Conservation (phyloP, 371 early-diverging fungal genomes). For the Mucor piriformis region DNA sequence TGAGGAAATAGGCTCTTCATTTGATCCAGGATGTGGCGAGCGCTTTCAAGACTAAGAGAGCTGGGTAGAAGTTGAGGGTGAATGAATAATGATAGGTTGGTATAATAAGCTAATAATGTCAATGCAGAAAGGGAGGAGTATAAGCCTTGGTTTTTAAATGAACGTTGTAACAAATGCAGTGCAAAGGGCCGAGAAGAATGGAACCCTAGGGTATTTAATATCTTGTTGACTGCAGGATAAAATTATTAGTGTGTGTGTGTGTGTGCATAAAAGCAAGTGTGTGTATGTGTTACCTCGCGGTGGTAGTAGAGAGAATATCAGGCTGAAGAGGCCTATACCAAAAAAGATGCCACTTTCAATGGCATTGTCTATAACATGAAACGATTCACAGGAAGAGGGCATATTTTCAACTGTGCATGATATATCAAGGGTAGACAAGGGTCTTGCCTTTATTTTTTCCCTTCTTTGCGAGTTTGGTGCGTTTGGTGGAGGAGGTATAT, state of each 20-base stretch:
- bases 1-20: constrained; percentile 43
- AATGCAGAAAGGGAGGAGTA: constrained; percentile 47
- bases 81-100: constrained; percentile 50
- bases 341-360: constrained; percentile 52
- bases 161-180: constrained; percentile 40
- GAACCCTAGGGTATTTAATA: constrained; percentile 51
- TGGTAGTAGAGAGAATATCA: constrained; percentile 51
- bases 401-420: background rate
- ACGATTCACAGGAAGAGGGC: background rate
- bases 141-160: constrained; percentile 38
- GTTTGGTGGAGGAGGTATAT: too few relatives aligned
- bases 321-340: constrained; percentile 48
- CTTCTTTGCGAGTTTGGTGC: background rate
- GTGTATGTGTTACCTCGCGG: constrained; percentile 40
- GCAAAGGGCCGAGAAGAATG: constrained; percentile 56
- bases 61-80: constrained; percentile 46
- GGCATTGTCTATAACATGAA: constrained; percentile 21
- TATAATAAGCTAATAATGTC: constrained; percentile 47
- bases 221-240: constrained; percentile 40
- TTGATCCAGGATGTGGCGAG: constrained; percentile 37
- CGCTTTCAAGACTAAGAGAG: constrained; percentile 38
- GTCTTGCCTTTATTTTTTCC: background rate
- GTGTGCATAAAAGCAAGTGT: background rate
- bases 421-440: constrained; percentile 7
- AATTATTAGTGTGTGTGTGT: background rate